Percentiles rank a stretch among this genome's conserved stretches.
Evolutionary conservation across 768 basidiomycete species (phyloP).

Genomic region (Russula brevipes): DNA sequence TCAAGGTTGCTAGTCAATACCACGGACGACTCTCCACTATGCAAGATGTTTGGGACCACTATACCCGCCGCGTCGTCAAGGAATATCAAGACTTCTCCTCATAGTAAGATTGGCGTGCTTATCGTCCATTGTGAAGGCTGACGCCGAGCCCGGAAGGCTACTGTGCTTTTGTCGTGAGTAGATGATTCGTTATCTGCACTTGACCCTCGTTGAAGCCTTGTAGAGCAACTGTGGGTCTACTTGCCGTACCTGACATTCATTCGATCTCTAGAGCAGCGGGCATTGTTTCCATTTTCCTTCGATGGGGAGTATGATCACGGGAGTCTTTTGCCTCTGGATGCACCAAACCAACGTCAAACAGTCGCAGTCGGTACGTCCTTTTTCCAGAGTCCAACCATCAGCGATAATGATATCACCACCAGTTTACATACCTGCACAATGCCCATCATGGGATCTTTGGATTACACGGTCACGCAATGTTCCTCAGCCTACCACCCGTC

Average conservation of each 20-base stretch:
- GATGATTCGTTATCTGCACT: neutral
- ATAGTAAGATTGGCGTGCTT: slow-evolving; percentile 37
- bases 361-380: slow-evolving; percentile 37
- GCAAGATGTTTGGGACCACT: slow-evolving; percentile 46
- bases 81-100: slow-evolving; percentile 55
- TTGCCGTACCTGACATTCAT: slow-evolving; percentile 42
- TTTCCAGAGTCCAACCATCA: neutral
- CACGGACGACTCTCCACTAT: slow-evolving; percentile 45
- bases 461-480: slow-evolving; percentile 45
- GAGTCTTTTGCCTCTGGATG: slow-evolving; percentile 53
- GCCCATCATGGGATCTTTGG: slow-evolving; percentile 43
- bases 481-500: slow-evolving; percentile 48
- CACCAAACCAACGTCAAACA: slow-evolving; percentile 46
- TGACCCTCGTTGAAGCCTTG: neutral
- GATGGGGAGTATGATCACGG: slow-evolving; percentile 51
- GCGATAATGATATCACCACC: neutral
- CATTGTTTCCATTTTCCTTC: slow-evolving; percentile 45
- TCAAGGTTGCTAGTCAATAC: slow-evolving; percentile 45
- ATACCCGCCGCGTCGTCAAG: slow-evolving; percentile 46
- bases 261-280: slow-evolving; percentile 32
- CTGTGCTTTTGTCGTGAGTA: slow-evolving; percentile 49
- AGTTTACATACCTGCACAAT: slow-evolving; percentile 55
- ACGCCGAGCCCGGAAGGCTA: slow-evolving; percentile 36
- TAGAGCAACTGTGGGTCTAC: slow-evolving; percentile 48
- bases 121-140: neutral